Evolutionary conservation across 2,329 filamentous ascomycete species (phyloP).

Genomic region (Colletotrichum noveboracense): DNA sequence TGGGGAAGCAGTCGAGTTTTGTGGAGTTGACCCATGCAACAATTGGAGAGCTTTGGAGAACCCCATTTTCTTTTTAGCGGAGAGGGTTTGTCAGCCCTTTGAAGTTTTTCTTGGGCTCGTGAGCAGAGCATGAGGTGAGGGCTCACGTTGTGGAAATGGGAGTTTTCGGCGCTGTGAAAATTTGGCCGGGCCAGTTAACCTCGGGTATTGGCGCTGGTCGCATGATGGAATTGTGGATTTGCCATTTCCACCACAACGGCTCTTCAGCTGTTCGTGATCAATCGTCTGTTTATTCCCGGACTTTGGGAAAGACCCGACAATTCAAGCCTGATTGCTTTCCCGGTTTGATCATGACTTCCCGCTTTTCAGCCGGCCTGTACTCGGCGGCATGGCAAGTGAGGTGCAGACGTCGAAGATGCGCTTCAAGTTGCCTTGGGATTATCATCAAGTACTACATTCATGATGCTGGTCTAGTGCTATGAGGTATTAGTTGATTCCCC

Average conservation of each 20-base stretch:
- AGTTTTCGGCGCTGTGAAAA: background rate
- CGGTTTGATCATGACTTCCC: background rate
- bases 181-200: background rate
- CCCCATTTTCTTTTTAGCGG: background rate
- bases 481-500: background rate
- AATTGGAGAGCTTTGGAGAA: background rate
- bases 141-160: background rate
- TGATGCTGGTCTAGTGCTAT: background rate
- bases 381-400: background rate
- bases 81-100: background rate
- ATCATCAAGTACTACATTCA: background rate
- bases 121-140: background rate
- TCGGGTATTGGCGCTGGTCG: background rate
- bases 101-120: background rate
- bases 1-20: constrained; percentile 2
- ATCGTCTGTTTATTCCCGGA: background rate
- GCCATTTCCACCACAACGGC: background rate
- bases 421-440: background rate
- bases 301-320: background rate
- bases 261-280: background rate
- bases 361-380: background rate
- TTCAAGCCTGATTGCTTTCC: background rate
- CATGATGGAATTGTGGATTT: background rate
- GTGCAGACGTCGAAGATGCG: background rate
- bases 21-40: background rate